Evolutionary conservation across 495 filamentous ascomycete species (phyloP).

Genomic region (Annulohypoxylon moriforme): DNA sequence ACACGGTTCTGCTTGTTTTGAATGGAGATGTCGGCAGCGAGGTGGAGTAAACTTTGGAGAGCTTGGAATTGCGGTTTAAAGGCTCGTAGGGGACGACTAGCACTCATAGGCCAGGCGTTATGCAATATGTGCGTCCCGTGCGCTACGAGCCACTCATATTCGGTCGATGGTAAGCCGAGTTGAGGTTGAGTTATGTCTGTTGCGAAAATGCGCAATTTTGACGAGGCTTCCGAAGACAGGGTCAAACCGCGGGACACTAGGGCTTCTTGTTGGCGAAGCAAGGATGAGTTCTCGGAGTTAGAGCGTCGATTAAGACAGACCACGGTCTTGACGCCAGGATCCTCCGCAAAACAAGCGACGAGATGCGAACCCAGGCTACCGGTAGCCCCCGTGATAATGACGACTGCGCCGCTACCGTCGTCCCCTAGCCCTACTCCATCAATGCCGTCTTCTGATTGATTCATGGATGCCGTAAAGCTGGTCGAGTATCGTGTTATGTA

Average conservation of each 20-base stretch:
- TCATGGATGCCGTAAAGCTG: not conserved
- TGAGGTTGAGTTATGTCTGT: constrained; percentile 55
- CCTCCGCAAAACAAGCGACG: constrained; percentile 49
- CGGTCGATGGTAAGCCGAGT: constrained; percentile 56
- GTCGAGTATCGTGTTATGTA: not conserved
- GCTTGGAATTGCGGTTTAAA: constrained; percentile 64
- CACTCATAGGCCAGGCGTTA: constrained; percentile 69
- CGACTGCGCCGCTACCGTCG: constrained; percentile 21
- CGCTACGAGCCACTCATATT: constrained; percentile 55
- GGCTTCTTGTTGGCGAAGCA: constrained; percentile 52
- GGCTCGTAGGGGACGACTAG: constrained; percentile 52
- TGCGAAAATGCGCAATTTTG: constrained; percentile 58
- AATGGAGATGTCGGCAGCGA: constrained; percentile 53
- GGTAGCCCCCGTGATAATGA: constrained; percentile 60
- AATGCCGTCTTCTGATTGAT: too few relatives aligned
- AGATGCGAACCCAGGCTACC: constrained; percentile 59
- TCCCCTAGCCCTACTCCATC: not conserved
- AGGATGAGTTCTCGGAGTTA: not conserved
- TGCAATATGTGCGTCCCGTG: constrained; percentile 70
- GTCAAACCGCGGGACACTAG: constrained; percentile 48
- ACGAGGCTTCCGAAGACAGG: constrained; percentile 34
- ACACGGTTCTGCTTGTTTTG: constrained; percentile 8
- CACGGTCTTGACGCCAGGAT: constrained; percentile 49
- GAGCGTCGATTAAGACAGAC: constrained; percentile 60
- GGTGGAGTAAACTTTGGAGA: constrained; percentile 60